A percentile compares a stretch with the other conserved stretches of the same genome.
Conservation (phyloP, 371 early-diverging fungal species). For the Mortierella sp. region DNA sequence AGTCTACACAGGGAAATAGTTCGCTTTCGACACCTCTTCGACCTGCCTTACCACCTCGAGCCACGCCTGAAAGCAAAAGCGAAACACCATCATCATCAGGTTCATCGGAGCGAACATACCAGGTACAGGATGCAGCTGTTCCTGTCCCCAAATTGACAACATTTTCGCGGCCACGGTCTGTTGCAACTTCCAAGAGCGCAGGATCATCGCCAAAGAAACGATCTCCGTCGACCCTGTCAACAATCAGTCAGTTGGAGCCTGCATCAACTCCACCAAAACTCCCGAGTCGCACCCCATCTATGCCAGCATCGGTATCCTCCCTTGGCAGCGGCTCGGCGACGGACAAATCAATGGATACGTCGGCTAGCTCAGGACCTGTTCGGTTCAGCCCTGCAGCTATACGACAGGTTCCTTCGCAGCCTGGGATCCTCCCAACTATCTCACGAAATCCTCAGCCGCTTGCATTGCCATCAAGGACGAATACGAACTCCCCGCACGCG, state of each 20-base stretch:
- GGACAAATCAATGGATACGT: not conserved
- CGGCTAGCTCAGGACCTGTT: constrained; percentile 16
- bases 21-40: constrained; percentile 20
- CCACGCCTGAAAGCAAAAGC: constrained; percentile 6
- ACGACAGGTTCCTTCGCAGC: not conserved
- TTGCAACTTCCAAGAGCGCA: constrained; percentile 28
- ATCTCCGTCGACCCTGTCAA: not conserved
- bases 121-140: constrained; percentile 25
- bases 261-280: constrained; percentile 30
- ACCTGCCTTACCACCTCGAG: constrained; percentile 36
- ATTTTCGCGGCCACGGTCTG: constrained; percentile 45
- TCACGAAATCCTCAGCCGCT: constrained; percentile 35
- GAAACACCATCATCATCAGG: constrained; percentile 1
- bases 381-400: constrained; percentile 26
- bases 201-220: constrained; percentile 8
- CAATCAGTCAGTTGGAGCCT: not conserved
- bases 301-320: not conserved
- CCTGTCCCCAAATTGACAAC: constrained; percentile 49
- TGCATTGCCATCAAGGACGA: constrained; percentile 27
- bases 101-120: constrained; percentile 10
- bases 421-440: constrained; percentile 25
- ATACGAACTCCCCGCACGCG: not conserved
- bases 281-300: constrained; percentile 14
- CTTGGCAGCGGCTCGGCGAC: not conserved
- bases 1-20: not conserved